Conservation (phyloP, 805 yeast species). For the Priceomyces castillae region DNA sequence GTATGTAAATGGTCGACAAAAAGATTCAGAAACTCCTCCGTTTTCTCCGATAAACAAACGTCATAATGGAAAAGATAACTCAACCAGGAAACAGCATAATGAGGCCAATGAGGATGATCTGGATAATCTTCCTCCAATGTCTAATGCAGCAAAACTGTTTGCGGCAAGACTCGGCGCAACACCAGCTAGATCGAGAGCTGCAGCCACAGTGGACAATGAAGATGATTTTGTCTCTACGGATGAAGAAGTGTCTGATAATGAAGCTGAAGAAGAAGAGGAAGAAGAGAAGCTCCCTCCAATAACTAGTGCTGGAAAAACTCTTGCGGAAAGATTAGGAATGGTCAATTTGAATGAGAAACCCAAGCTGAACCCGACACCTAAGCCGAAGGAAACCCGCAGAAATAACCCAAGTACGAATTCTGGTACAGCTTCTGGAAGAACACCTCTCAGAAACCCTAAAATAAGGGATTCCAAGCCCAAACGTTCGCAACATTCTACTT, state of each 20-base stretch:
- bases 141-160: slow-evolving; percentile 29
- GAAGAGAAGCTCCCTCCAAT: slow-evolving; percentile 21
- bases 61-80: background rate
- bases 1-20: background rate
- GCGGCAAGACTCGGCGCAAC: slow-evolving; percentile 28
- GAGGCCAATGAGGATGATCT: background rate
- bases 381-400: slow-evolving; percentile 1
- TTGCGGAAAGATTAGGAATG: slow-evolving; percentile 31
- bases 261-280: slow-evolving; percentile 10
- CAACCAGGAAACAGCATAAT: background rate
- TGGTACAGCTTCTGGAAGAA: slow-evolving; percentile 3
- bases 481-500: background rate
- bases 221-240: slow-evolving; percentile 10
- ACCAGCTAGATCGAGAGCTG: background rate
- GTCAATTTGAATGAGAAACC: slow-evolving; percentile 7
- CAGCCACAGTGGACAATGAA: background rate
- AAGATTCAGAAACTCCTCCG: background rate
- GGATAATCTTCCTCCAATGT: slow-evolving; percentile 21
- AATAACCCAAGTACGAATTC: slow-evolving; percentile 1
- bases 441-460: background rate
- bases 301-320: slow-evolving; percentile 29
- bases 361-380: background rate
- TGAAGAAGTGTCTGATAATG: slow-evolving; percentile 5
- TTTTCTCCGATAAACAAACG: background rate
- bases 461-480: background rate